These are phyloP conservation scores for Rachicladosporium sp. DNA, from an alignment of 2,329 filamentous ascomycete genomes.

Conservation along the genomic window DNA sequence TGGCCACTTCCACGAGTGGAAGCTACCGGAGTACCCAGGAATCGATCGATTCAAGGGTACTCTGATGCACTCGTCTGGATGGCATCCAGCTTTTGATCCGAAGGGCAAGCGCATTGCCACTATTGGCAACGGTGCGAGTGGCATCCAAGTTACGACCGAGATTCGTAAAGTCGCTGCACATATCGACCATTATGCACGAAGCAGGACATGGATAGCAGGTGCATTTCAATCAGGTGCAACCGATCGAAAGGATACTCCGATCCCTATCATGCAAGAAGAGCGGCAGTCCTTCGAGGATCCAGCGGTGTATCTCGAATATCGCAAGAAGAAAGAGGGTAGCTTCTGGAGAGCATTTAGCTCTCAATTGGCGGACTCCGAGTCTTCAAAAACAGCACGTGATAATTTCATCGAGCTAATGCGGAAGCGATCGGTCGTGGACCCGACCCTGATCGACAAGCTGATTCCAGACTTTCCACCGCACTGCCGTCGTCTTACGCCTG, in stretches of 20 bases:
- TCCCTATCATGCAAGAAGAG: conserved; percentile 42
- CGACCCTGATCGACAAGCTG: conserved; percentile 29
- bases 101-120: conserved; percentile 23
- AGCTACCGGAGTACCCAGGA: conserved; percentile 45
- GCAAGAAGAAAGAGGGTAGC: conserved; percentile 35
- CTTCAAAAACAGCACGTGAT: conserved; percentile 22
- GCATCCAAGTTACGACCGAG: conserved; percentile 30
- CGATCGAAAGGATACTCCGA: conserved; percentile 42
- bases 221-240: conserved; percentile 41
- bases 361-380: conserved; percentile 26
- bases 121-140: conserved; percentile 28
- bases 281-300: conserved; percentile 48
- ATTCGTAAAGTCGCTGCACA: conserved; percentile 35
- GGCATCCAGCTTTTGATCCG: conserved; percentile 22
- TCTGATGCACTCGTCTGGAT: conserved; percentile 24
- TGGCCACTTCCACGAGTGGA: conserved; percentile 57
- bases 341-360: conserved; percentile 45
- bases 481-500: conserved; percentile 36
- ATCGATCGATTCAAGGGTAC: conserved; percentile 23
- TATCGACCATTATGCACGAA: conserved; percentile 54
- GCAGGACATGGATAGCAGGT: conserved; percentile 55
- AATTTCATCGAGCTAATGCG: conserved; percentile 30
- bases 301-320: conserved; percentile 41
- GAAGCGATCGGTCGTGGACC: conserved; percentile 21
- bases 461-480: conserved; percentile 32